Base-by-base conservation (phyloP, 2,329 filamentous ascomycete genomes). In the Aspergillus versicolor region DNA sequence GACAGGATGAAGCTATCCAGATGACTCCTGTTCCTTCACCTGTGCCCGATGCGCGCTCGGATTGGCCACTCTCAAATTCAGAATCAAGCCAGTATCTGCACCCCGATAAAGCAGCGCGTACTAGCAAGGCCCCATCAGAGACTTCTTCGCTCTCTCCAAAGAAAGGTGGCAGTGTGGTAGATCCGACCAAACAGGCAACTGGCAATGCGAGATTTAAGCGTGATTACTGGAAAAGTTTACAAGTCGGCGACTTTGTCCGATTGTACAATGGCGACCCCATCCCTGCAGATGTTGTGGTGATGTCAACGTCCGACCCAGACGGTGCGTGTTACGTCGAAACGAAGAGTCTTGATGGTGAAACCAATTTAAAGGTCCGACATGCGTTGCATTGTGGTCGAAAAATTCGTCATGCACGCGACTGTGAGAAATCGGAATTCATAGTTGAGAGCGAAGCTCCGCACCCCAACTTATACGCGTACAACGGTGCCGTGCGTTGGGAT, bases 281-380 rank as follows among this genome's bases (percentile, higher is more conserved):
- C 22, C 95, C 94, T 1, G 93, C 94, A 47, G 94, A 99, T 74
- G 81, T 99, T 46, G 88, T 97, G 47, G 89, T 99, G 43, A 78
- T 99, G 22, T 90, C 94, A 2, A 97, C 94, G 0, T 96, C 94
- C 2, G 94, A 97, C 66, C 84, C 89, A 1, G 94, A 99, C 66
- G 94, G 94, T 50, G 91, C 91, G 38, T 99, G 94, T 75, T 99
- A 97, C 67, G 89, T 99, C 21, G 94, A 99, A 76, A 99, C 94
- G 2, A 99, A 97, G 80, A 97, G 96, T 71, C 73, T 99, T 79
- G 94, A 99, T 69, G 94, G 94, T 50, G 94, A 99, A 77, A 99
- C 94, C 2, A 99, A 99, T 68, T 79, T 99, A 61, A 99, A 99
- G 75, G 92, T 97, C 60, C 89, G 94, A 58, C 90, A 93, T 69